Evolutionary conservation across 2,329 filamentous ascomycete genomes (phyloP).

Genomic region (Botrytis deweyae): DNA sequence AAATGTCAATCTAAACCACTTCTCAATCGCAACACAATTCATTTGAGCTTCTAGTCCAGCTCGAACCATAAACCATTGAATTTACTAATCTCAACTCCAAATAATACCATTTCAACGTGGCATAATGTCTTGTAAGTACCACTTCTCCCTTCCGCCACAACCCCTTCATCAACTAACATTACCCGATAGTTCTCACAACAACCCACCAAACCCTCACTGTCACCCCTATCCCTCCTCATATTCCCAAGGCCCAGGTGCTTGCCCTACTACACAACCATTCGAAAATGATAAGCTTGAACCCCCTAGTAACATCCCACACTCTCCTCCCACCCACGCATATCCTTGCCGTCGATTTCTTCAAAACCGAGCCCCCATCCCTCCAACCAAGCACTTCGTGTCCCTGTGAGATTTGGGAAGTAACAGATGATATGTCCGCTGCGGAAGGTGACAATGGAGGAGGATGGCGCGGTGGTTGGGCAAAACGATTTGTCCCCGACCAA

Average conservation of each 20-base stretch:
- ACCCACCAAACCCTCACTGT: conserved; percentile 45
- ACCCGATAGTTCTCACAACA: conserved; percentile 31
- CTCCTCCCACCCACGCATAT: conserved; percentile 54
- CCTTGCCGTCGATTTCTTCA: conserved; percentile 28
- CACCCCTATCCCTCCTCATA: conserved; percentile 68
- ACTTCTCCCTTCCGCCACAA: not conserved
- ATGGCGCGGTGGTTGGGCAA: conserved; percentile 68
- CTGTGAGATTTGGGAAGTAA: conserved; percentile 32
- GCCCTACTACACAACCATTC: conserved; percentile 73
- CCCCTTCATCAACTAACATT: conserved; percentile 1
- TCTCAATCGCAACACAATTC: not conserved
- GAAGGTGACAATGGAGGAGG: conserved; percentile 66
- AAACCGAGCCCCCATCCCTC: conserved; percentile 56
- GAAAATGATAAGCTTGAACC: conserved; percentile 83
- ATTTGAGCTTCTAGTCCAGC: not conserved
- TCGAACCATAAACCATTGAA: not conserved
- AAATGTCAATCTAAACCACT: conserved; percentile 2
- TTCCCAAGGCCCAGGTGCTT: conserved; percentile 66
- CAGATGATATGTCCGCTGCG: conserved; percentile 41
- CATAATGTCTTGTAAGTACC: conserved; percentile 34
- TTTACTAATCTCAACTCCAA: not conserved
- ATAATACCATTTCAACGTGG: not conserved
- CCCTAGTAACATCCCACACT: conserved; percentile 70
- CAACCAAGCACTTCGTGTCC: conserved; percentile 48
- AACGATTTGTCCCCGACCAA: conserved; percentile 32